Percentiles rank a stretch among this genome's conserved stretches.
Conservation (phyloP, 2,329 filamentous ascomycete species). For the Fusarium sp. region DNA sequence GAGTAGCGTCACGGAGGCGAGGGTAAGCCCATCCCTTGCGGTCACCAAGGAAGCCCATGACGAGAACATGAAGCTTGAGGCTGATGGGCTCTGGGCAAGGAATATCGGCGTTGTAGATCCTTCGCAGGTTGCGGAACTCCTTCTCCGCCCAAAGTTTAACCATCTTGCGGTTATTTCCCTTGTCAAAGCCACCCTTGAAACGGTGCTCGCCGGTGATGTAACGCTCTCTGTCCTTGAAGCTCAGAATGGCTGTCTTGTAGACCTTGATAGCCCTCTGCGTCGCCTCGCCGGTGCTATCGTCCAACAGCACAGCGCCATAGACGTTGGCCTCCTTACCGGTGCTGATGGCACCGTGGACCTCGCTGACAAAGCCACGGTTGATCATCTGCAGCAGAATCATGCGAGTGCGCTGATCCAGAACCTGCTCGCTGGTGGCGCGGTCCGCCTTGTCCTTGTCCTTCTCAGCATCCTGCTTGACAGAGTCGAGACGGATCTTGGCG, state of each 20-base stretch:
- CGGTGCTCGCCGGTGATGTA: slow-evolving; percentile 96
- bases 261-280: slow-evolving; percentile 94
- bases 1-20: slow-evolving; percentile 85
- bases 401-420: slow-evolving; percentile 91
- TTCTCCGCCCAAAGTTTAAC: slow-evolving; percentile 99
- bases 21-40: slow-evolving; percentile 89
- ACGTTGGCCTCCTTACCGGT: slow-evolving; percentile 99
- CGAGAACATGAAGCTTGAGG: slow-evolving; percentile 92
- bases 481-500: slow-evolving; percentile 84
- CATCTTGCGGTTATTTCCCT: slow-evolving; percentile 95
- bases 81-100: slow-evolving; percentile 90
- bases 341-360: slow-evolving; percentile 94
- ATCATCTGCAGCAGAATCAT: slow-evolving; percentile 98
- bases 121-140: slow-evolving; percentile 92
- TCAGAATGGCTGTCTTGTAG: slow-evolving; percentile 97
- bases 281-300: slow-evolving; percentile 65
- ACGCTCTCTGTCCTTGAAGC: slow-evolving; percentile 97
- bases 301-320: slow-evolving; percentile 83
- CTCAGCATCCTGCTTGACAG: slow-evolving; percentile 64
- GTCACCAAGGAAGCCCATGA: slow-evolving; percentile 94
- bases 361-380: slow-evolving; percentile 87
- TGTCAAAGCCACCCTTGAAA: slow-evolving; percentile 91
- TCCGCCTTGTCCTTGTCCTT: slow-evolving; percentile 89
- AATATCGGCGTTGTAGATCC: slow-evolving; percentile 86
- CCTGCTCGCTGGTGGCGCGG: slow-evolving; percentile 92